Percentiles rank a stretch among this genome's conserved stretches.
phyloP scores from a whole-genome alignment of 192 early-diverging fungal genomes.

The Podila clonocystis region DNA sequence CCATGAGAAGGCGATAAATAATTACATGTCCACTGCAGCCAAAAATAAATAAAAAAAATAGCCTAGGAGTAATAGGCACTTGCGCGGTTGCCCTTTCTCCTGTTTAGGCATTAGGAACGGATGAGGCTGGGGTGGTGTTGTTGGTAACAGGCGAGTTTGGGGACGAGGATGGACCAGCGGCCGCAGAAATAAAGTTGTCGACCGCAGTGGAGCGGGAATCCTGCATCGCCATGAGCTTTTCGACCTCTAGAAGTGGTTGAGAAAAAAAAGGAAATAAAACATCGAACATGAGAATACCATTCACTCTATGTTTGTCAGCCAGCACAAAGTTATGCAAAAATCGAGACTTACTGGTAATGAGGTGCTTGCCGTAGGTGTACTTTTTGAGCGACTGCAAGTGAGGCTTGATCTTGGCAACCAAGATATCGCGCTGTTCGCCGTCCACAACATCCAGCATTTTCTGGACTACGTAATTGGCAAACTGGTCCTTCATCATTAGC shows the following conservation, averaged over 20 bases:
- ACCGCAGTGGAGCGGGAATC: conserved; percentile 11
- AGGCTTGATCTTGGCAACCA: conserved; percentile 89
- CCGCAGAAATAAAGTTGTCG: background rate
- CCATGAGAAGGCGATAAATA: too few relatives aligned
- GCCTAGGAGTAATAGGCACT: too few relatives aligned
- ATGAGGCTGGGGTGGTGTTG: too few relatives aligned
- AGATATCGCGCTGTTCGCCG: conserved; percentile 82
- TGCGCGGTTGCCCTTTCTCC: too few relatives aligned
- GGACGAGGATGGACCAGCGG: too few relatives aligned
- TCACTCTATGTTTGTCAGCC: background rate
- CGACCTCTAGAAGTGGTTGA: conserved; percentile 2
- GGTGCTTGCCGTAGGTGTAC: conserved; percentile 97
- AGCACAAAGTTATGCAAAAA: too few relatives aligned
- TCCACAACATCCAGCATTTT: conserved; percentile 98
- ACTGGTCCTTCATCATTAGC: conserved; percentile 99
- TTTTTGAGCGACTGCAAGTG: conserved; percentile 92
- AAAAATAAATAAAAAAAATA: too few relatives aligned
- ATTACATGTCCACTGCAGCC: too few relatives aligned
- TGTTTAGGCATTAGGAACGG: too few relatives aligned
- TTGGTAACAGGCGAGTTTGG: too few relatives aligned
- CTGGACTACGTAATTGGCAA: conserved; percentile 98
- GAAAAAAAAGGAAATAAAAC: background rate
- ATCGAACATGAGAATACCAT: background rate
- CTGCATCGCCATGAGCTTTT: conserved; percentile 17
- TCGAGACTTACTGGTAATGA: conserved; percentile 71